Evolutionary conservation across 164 flowering plant species (phyloP).

Genomic region (Piper longum): DNA sequence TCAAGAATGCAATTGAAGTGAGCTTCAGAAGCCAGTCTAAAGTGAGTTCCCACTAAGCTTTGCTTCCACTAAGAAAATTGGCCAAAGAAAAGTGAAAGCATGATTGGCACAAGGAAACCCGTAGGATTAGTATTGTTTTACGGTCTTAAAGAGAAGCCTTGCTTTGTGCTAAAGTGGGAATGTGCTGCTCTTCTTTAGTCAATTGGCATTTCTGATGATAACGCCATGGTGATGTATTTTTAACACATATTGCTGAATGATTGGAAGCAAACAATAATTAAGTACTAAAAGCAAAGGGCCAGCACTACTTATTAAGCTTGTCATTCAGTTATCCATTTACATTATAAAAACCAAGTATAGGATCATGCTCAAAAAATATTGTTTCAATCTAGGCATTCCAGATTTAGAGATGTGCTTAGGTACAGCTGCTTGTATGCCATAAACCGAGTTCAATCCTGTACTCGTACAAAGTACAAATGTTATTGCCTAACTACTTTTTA

Average conservation of each 20-base stretch:
- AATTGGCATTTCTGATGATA: not conserved
- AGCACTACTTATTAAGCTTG: not conserved
- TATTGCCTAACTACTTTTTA: no score
- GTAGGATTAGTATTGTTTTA: not conserved
- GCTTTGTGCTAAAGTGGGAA: conserved; percentile 3
- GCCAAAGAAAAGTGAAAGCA: conserved; percentile 1
- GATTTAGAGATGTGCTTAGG: no score
- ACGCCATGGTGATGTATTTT: not conserved
- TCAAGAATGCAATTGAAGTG: not conserved
- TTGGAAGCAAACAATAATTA: not conserved
- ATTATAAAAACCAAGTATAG: not conserved
- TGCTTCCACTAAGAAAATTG: not conserved
- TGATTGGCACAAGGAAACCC: not conserved
- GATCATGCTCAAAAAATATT: no score
- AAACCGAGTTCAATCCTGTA: no score
- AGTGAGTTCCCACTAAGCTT: conserved; percentile 2
- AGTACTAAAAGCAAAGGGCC: not conserved
- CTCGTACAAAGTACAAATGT: no score
- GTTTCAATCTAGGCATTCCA: no score
- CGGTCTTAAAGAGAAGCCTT: not conserved
- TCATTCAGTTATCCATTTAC: not conserved
- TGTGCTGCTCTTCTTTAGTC: not conserved
- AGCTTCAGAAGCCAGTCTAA: conserved; percentile 3
- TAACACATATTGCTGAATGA: not conserved
- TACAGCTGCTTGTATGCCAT: no score